phyloP scores from a whole-genome alignment of 225 moss, liverwort and hornwort species.

The Sphagnum contortum region DNA sequence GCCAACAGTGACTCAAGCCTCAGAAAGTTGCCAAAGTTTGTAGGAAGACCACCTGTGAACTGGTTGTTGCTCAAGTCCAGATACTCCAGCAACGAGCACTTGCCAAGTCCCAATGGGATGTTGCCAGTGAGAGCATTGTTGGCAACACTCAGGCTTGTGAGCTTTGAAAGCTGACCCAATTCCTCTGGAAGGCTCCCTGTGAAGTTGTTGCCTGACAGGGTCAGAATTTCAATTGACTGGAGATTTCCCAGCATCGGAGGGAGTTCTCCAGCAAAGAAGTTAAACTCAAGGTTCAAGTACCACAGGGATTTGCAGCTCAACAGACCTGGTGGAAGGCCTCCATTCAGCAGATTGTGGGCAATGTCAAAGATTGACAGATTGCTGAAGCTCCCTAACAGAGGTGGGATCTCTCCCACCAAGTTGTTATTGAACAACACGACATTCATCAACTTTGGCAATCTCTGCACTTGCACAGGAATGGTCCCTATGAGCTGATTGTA shows the following conservation, averaged over 20 bases:
- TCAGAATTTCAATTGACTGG: constrained; percentile 3
- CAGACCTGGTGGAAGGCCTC: too few relatives aligned
- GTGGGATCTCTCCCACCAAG: constrained; percentile 44
- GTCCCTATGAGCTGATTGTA: constrained; percentile 34
- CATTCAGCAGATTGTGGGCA: not conserved
- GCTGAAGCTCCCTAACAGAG: constrained; percentile 26
- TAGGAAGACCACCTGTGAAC: constrained; percentile 9
- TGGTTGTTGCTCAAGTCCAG: constrained; percentile 33
- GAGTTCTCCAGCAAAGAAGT: constrained; percentile 51
- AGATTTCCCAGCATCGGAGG: constrained; percentile 34
- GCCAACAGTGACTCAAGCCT: constrained; percentile 10
- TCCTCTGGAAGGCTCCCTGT: constrained; percentile 12
- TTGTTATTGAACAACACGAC: constrained; percentile 38
- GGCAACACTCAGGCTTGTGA: constrained; percentile 21
- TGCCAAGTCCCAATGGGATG: constrained; percentile 21
- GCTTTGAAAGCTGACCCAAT: constrained; percentile 15
- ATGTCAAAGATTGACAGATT: constrained; percentile 35
- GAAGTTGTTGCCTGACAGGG: constrained; percentile 13
- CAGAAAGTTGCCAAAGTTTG: not conserved
- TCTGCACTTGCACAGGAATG: constrained; percentile 26
- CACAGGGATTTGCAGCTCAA: too few relatives aligned
- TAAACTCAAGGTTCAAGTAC: constrained; percentile 48
- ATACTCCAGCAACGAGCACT: constrained; percentile 11
- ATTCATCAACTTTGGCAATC: constrained; percentile 15
- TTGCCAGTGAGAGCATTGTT: constrained; percentile 28